Evolutionary conservation across 1,284 basidiomycete species (phyloP), one percentile per base, ranked within the genome.

Genomic region (Leccinum ponderosum): DNA sequence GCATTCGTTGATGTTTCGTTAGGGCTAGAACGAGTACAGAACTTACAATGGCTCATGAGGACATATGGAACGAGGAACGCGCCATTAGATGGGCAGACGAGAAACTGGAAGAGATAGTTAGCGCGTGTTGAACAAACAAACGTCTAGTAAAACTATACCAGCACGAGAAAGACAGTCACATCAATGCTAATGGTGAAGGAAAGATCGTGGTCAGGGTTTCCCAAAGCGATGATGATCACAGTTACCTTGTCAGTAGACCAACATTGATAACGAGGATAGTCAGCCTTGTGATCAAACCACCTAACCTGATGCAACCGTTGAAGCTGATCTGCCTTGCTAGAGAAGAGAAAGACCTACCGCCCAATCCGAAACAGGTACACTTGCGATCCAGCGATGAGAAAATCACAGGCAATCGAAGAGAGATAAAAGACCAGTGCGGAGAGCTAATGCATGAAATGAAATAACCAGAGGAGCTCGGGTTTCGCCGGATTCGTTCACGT

Each of bases 361-460:
- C 70, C 73, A 4, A 75, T 66, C 12, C 65, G 70, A 42, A 73
- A 75, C 47, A 73, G 33, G 59, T 73, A 76, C 2, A 50, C 65
- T 58, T 76, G 72, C 3, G 74, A 70, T 20, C 71, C 64, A 1
- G 72, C 73, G n/a, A 73, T 76, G 20, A 75, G 63, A 39, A 73
- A 33, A 57, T 73, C 72, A 52, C 74, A 76, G 12, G 65, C 57
- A 1, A 76, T 65, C 6, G 73, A 75, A 33, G 72, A 56, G 15
- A 73, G 33, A 51, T 67, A 75, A 56, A 73, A 76, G 0, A 72
- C 53, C 8, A 75, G 14, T 29, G 73, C 74, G 4, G 74, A 70
- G 52, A 71, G 50, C 71, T 76, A 37, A 25, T 25, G 2, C 12
- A 29, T 20, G 29, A 50, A 27, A 9, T 50, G n/a, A 20, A 57